phyloP scores from a whole-genome alignment of 2,329 filamentous ascomycete genomes.

The Colletotrichum camelliae region DNA sequence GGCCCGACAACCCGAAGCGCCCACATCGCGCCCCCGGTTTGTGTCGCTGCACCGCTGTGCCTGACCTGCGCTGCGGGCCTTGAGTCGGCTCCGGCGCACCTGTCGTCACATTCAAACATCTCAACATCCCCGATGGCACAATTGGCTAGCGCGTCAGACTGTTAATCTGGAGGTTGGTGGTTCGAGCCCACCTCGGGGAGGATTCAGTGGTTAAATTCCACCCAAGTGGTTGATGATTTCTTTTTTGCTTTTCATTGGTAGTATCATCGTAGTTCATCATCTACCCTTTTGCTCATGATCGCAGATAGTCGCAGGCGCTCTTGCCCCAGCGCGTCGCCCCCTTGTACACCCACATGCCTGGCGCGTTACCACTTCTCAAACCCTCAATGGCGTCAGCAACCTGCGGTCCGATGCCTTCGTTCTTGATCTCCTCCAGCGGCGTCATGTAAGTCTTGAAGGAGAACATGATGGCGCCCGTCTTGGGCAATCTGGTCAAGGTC shows the following conservation, averaged over 20 bases:
- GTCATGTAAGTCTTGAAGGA: slow-evolving; percentile 63
- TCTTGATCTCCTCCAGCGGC: slow-evolving; percentile 51
- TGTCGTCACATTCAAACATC: background rate
- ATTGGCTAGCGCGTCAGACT: slow-evolving; percentile 12
- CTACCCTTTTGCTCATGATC: slow-evolving; percentile 25
- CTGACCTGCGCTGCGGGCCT: background rate
- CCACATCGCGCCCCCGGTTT: background rate
- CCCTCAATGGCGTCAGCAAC: slow-evolving; percentile 61
- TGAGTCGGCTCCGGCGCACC: background rate
- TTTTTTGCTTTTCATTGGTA: background rate
- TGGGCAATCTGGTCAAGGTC: slow-evolving; percentile 54
- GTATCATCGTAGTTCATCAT: background rate
- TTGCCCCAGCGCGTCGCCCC: slow-evolving; percentile 52
- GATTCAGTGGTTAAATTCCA: background rate
- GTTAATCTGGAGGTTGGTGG: slow-evolving; percentile 11
- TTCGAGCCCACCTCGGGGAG: slow-evolving; percentile 11
- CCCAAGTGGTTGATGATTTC: background rate
- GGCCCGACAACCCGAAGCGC: background rate
- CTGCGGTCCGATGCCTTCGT: slow-evolving; percentile 49
- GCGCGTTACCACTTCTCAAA: slow-evolving; percentile 53
- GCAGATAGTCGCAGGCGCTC: slow-evolving; percentile 50
- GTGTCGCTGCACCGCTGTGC: background rate
- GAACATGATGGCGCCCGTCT: slow-evolving; percentile 53
- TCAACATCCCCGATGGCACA: slow-evolving; percentile 11
- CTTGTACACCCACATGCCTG: slow-evolving; percentile 61